Percentiles rank a stretch among this genome's conserved stretches.
phyloP scores from a whole-genome alignment of 169 alveolate genomes.

The Plasmodium cynomolgi region DNA sequence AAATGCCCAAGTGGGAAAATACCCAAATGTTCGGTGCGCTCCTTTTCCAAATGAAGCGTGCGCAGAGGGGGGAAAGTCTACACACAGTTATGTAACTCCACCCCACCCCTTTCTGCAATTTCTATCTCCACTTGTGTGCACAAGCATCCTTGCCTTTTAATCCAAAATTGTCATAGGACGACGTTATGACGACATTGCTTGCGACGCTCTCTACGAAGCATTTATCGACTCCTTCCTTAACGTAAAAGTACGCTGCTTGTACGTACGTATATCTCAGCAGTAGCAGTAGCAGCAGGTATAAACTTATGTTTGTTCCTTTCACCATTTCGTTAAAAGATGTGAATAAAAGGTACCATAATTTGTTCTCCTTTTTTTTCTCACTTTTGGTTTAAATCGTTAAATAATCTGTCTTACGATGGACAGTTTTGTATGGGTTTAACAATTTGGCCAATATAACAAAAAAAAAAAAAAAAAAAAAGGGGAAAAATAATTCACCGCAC shows the following conservation, averaged over 20 bases:
- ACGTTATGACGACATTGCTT: constrained; percentile 32
- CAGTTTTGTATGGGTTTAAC: neutral
- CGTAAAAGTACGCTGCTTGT: constrained; percentile 41
- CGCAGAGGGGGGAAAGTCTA: neutral
- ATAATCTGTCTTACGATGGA: neutral
- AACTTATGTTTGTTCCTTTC: constrained; percentile 12
- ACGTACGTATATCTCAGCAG: constrained; percentile 2
- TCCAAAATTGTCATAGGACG: constrained; percentile 63
- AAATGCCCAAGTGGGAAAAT: too few relatives aligned
- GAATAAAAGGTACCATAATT: neutral
- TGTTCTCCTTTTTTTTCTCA: neutral
- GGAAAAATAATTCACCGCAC: neutral
- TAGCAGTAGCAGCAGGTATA: neutral
- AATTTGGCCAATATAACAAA: neutral
- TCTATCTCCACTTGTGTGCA: neutral
- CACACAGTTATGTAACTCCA: neutral
- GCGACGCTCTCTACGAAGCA: constrained; percentile 61
- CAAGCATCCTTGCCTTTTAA: constrained; percentile 6
- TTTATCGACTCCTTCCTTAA: constrained; percentile 59
- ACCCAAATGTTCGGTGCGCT: neutral
- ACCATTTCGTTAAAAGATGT: neutral
- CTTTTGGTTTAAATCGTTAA: neutral
- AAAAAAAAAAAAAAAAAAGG: neutral
- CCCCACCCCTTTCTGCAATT: neutral
- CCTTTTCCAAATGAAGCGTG: neutral